These are phyloP conservation scores for Serendipita sp. DNA, from an alignment of 768 basidiomycete species.

Conservation along the genomic window DNA sequence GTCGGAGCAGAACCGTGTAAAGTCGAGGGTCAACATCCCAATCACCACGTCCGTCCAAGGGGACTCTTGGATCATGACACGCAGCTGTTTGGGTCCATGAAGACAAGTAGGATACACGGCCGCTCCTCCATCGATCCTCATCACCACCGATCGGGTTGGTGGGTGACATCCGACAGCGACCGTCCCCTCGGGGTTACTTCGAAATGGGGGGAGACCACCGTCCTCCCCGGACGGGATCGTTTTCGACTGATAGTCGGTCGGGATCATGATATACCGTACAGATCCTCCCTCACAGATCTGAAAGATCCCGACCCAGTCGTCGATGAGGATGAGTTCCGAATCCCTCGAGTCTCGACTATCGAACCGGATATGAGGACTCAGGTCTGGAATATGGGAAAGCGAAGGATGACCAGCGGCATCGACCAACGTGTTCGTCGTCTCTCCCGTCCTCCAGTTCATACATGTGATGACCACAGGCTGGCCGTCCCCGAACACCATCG, in stretches of 20 bases:
- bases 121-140: no score
- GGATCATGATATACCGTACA: background rate
- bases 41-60: background rate
- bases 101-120: no score
- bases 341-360: background rate
- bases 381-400: background rate
- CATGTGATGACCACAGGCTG: background rate
- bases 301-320: background rate
- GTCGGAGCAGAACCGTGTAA: background rate
- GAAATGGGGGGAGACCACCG: background rate
- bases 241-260: background rate
- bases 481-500: background rate
- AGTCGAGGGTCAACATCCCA: background rate
- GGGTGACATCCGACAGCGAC: background rate
- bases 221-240: no score
- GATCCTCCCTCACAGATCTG: background rate
- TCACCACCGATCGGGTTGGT: background rate
- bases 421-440: background rate
- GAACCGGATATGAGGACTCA: background rate
- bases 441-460: background rate
- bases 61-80: no score
- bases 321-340: background rate
- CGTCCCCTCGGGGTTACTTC: background rate
- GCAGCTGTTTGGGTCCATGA: no score
- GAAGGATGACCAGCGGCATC: background rate